A percentile compares a stretch with the other conserved stretches of the same genome.
Evolutionary conservation across 176 grass and related monocot genomes (phyloP).

Genomic region (Zoysia pacifica): DNA sequence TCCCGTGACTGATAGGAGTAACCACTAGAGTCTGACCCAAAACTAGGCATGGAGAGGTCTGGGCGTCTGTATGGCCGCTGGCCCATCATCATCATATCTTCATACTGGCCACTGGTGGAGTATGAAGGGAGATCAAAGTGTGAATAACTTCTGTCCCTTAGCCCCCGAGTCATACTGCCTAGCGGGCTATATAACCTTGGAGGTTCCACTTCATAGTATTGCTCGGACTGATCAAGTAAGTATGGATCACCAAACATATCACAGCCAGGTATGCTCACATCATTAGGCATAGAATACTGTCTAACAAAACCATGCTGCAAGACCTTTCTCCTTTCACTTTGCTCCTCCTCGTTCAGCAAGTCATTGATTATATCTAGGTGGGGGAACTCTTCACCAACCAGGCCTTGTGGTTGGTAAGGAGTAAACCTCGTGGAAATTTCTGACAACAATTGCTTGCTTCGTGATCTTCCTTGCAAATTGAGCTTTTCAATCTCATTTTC

Average conservation of each 20-base stretch:
- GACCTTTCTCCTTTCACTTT: slow-evolving; percentile 50
- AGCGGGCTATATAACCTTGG: slow-evolving; percentile 45
- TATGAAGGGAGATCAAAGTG: slow-evolving; percentile 63
- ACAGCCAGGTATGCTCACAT: slow-evolving; percentile 43
- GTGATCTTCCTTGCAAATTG: slow-evolving; percentile 46
- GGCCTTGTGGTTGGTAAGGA: slow-evolving; percentile 61
- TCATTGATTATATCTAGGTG: slow-evolving; percentile 99
- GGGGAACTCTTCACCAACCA: slow-evolving; percentile 74
- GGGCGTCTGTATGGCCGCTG: slow-evolving; percentile 60
- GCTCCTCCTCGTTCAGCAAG: slow-evolving; percentile 86
- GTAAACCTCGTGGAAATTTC: slow-evolving; percentile 64
- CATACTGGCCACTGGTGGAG: slow-evolving; percentile 51
- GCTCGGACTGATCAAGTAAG: slow-evolving; percentile 52
- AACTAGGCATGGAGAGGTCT: slow-evolving; percentile 46
- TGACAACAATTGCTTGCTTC: slow-evolving; percentile 44
- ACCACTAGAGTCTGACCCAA: slow-evolving; percentile 49
- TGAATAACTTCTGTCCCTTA: slow-evolving; percentile 56
- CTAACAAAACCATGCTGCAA: slow-evolving; percentile 49
- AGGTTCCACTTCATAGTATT: slow-evolving; percentile 36
- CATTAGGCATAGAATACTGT: slow-evolving; percentile 78
- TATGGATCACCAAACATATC: slow-evolving; percentile 54
- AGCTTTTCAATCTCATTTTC: slow-evolving; percentile 58
- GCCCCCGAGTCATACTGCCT: slow-evolving; percentile 25
- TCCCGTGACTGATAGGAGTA: slow-evolving; percentile 60
- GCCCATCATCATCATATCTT: slow-evolving; percentile 58